phyloP scores from a whole-genome alignment of 441 rosid species.

The Hura crepitans region DNA sequence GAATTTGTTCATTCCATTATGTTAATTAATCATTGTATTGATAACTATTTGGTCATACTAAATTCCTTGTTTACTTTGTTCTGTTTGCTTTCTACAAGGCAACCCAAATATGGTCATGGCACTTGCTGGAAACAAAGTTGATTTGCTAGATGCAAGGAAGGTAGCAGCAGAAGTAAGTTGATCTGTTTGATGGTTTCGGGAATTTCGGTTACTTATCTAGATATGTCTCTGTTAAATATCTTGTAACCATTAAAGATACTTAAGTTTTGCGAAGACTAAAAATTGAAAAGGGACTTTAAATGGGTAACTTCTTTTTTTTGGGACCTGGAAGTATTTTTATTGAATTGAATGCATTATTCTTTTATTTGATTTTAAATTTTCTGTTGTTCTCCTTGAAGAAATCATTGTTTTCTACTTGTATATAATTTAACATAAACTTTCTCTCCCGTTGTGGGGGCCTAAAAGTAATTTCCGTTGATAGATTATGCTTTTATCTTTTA shows the following conservation, averaged over 20 bases:
- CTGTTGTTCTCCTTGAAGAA: background rate
- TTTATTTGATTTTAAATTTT: background rate
- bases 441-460: background rate
- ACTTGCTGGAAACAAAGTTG: constrained; percentile 93
- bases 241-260: background rate
- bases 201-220: constrained; percentile 1
- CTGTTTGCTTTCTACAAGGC: constrained; percentile 37
- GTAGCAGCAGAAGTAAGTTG: constrained; percentile 68
- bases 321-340: background rate
- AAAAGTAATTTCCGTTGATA: background rate
- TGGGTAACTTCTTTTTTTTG: background rate
- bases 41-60: background rate
- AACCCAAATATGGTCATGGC: constrained; percentile 94
- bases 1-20: background rate
- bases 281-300: background rate
- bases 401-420: no score
- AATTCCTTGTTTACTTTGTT: background rate
- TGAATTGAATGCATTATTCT: background rate
- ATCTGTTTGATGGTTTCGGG: constrained; percentile 1
- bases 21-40: background rate
- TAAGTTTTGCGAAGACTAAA: background rate
- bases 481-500: background rate
- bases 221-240: background rate
- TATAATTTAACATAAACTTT: background rate
- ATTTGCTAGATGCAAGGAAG: constrained; percentile 73